These are phyloP conservation scores for Berberis thunbergii DNA, from an alignment of 164 flowering plant species.

Conservation along the genomic window DNA sequence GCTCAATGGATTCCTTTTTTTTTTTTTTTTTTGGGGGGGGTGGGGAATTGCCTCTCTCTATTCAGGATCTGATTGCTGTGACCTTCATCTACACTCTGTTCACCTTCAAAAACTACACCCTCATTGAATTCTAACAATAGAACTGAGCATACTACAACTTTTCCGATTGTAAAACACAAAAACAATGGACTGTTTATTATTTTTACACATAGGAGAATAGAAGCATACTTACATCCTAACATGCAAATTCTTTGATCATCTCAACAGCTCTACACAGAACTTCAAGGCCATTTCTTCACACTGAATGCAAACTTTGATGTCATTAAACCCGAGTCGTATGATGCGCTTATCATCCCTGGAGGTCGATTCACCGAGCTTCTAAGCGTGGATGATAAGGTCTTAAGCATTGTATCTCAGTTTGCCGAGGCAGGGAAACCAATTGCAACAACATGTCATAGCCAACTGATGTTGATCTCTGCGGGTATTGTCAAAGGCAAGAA, in stretches of 20 bases:
- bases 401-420: conserved; percentile 12
- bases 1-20: too few species aligned
- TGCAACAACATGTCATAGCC: conserved; percentile 28
- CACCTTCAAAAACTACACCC: too few species aligned
- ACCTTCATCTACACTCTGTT: too few species aligned
- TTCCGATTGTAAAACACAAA: too few species aligned
- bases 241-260: neutral
- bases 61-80: too few species aligned
- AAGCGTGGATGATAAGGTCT: conserved; percentile 17
- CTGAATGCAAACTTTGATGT: conserved; percentile 16
- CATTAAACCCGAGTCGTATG: conserved; percentile 11
- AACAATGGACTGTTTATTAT: too few species aligned
- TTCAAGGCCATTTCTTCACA: conserved; percentile 22
- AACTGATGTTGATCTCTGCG: conserved; percentile 22
- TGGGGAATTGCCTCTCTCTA: too few species aligned
- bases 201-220: too few species aligned
- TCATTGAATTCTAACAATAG: too few species aligned
- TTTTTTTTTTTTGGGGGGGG: too few species aligned
- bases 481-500: conserved; percentile 21
- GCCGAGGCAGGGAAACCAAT: conserved; percentile 18
- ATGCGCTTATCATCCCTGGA: conserved; percentile 27
- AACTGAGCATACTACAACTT: too few species aligned
- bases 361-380: conserved; percentile 27
- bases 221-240: too few species aligned
- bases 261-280: conserved; percentile 27